A percentile compares a stretch with the other conserved stretches of the same genome.
Evolutionary conservation across 2,329 filamentous ascomycete genomes (phyloP).

Genomic region (Knufia petricola): DNA sequence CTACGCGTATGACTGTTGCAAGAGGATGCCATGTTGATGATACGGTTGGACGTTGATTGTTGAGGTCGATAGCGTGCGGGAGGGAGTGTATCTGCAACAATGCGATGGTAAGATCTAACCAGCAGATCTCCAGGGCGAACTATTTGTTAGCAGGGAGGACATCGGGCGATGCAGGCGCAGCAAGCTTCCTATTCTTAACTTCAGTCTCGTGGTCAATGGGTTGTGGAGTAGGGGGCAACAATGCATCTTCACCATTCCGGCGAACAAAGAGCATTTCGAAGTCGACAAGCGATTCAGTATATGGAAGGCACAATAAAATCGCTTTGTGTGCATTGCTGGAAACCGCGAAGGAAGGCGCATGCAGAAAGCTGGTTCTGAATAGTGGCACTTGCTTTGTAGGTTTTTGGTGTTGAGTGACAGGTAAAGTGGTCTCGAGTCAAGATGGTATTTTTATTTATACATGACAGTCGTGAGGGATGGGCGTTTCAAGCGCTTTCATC

Average conservation of each 20-base stretch:
- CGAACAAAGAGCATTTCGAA: not conserved
- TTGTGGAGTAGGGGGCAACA: not conserved
- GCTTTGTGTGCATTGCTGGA: not conserved
- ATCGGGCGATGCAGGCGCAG: not conserved
- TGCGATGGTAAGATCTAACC: no score
- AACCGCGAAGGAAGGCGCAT: no score
- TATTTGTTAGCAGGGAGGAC: not conserved
- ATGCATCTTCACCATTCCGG: not conserved
- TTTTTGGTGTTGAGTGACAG: no score
- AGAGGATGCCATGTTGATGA: no score
- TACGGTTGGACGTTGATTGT: no score
- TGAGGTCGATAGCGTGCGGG: no score
- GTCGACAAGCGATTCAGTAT: not conserved
- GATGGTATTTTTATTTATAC: not conserved
- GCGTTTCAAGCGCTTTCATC: conserved; percentile 1
- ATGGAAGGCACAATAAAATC: not conserved
- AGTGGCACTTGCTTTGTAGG: no score
- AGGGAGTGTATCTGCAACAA: no score
- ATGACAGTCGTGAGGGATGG: not conserved
- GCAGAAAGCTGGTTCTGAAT: no score
- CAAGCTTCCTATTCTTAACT: not conserved
- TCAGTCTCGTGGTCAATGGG: not conserved
- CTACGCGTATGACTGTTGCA: no score
- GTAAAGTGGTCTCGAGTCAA: not conserved
- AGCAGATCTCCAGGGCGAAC: not conserved